These are phyloP conservation scores for Pochonia chlamydosporia DNA, from an alignment of 2,329 filamentous ascomycete genomes.

Conservation along the genomic window DNA sequence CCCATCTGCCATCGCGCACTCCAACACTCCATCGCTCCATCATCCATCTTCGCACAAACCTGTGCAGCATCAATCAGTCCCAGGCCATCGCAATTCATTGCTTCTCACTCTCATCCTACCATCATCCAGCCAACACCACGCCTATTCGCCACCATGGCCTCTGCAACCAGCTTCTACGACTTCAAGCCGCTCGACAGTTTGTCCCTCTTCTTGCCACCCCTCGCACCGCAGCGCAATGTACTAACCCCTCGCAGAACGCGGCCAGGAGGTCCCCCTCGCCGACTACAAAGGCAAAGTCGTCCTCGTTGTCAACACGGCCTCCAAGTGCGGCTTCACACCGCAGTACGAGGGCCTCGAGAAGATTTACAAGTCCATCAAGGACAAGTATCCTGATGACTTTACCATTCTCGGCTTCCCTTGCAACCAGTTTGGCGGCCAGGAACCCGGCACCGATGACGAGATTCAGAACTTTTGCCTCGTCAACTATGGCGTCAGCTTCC, in stretches of 20 bases:
- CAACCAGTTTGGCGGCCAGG: conserved; percentile 94
- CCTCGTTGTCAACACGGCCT: conserved; percentile 94
- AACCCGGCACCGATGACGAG: conserved; percentile 75
- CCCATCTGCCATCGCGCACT: conserved; percentile 9
- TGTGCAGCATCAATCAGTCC: neutral
- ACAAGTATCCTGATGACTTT: conserved; percentile 68
- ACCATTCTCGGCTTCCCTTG: conserved; percentile 92
- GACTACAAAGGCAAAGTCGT: conserved; percentile 87
- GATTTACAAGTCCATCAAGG: conserved; percentile 74
- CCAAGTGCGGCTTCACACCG: conserved; percentile 97
- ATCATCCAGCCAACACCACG: conserved; percentile 2
- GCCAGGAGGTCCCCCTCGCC: conserved; percentile 62
- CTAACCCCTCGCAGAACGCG: conserved; percentile 38
- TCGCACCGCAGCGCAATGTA: neutral
- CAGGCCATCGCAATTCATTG: neutral
- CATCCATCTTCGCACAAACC: conserved; percentile 6
- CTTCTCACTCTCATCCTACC: neutral
- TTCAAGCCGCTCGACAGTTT: conserved; percentile 78
- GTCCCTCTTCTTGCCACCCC: neutral
- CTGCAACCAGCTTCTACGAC: conserved; percentile 61
- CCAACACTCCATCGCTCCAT: conserved; percentile 5
- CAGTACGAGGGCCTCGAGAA: conserved; percentile 89
- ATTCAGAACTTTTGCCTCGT: conserved; percentile 82
- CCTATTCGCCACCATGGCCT: conserved; percentile 27
- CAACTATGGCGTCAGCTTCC: conserved; percentile 90